phyloP scores from a whole-genome alignment of 2,329 filamentous ascomycete species.

The Chrysosporium keratinophilum region DNA sequence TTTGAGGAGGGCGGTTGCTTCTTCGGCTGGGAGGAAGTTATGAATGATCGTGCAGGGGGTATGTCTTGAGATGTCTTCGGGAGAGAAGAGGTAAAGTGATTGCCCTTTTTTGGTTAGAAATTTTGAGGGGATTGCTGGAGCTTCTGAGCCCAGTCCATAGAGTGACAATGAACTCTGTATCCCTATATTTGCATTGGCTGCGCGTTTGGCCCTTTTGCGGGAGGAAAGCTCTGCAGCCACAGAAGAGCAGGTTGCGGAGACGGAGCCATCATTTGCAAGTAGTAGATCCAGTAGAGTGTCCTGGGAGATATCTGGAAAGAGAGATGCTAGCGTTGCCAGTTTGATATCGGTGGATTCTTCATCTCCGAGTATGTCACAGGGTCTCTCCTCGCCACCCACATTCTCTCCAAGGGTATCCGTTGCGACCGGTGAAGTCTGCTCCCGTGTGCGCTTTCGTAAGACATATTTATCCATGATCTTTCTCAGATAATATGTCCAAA shows the following conservation, averaged over 20 bases:
- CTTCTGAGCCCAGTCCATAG: slow-evolving; percentile 19
- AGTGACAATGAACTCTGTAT: slow-evolving; percentile 55
- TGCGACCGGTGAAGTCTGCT: not conserved
- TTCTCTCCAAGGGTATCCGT: not conserved
- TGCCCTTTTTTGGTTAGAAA: slow-evolving; percentile 62
- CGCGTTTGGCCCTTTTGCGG: slow-evolving; percentile 30
- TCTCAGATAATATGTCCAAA: slow-evolving; percentile 20
- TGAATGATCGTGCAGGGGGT: slow-evolving; percentile 89
- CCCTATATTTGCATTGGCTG: slow-evolving; percentile 33
- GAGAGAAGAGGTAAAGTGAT: slow-evolving; percentile 74
- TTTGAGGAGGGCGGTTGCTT: slow-evolving; percentile 61
- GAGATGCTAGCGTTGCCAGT: slow-evolving; percentile 68
- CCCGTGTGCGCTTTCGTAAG: slow-evolving; percentile 28
- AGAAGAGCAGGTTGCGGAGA: slow-evolving; percentile 52
- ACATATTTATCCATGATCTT: slow-evolving; percentile 35
- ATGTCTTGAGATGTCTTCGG: slow-evolving; percentile 66
- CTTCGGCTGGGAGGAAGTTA: slow-evolving; percentile 65
- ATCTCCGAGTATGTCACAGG: slow-evolving; percentile 30
- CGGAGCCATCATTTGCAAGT: slow-evolving; percentile 65
- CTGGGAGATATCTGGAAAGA: slow-evolving; percentile 56
- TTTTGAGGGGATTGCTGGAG: slow-evolving; percentile 21
- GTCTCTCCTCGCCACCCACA: slow-evolving; percentile 14
- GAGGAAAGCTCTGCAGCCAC: slow-evolving; percentile 33
- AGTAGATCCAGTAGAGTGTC: slow-evolving; percentile 67
- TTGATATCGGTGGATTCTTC: slow-evolving; percentile 85